Evolutionary conservation across 768 basidiomycete species (phyloP).

Genomic region (Mycena alexandri): DNA sequence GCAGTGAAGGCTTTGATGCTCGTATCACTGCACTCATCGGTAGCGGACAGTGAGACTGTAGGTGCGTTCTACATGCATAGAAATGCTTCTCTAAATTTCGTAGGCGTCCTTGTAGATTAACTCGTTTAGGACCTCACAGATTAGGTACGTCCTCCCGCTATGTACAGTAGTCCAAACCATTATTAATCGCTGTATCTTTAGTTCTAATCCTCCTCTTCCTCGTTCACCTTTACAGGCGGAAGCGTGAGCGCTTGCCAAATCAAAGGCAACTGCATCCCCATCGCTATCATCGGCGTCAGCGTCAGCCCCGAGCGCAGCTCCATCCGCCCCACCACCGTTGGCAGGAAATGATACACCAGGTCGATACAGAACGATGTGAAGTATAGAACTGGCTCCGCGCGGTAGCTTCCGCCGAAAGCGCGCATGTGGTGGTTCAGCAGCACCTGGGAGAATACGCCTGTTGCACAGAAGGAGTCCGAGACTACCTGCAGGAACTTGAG

Average conservation of each 20-base stretch:
- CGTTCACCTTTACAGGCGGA: conserved; percentile 7
- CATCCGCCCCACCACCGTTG: conserved; percentile 19
- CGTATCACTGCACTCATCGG: conserved; percentile 75
- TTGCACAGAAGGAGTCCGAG: conserved; percentile 6
- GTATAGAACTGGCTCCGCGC: conserved; percentile 10
- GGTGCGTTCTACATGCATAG: not conserved
- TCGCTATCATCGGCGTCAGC: conserved; percentile 2
- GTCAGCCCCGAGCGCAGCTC: conserved; percentile 26
- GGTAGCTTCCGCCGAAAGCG: conserved; percentile 44
- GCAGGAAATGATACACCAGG: conserved; percentile 22
- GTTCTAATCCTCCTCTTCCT: conserved; percentile 22
- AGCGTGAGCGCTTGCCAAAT: conserved; percentile 31
- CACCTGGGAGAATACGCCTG: conserved; percentile 41
- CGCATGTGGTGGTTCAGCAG: conserved; percentile 40
- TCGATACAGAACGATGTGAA: not conserved
- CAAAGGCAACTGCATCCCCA: conserved; percentile 7
- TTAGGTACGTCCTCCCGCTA: no score
- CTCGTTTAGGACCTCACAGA: not conserved
- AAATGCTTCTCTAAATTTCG: not conserved
- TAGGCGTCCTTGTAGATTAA: not conserved
- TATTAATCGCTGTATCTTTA: not conserved
- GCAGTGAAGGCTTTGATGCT: conserved; percentile 89
- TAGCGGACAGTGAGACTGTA: conserved; percentile 36
- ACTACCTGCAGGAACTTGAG: conserved; percentile 11
- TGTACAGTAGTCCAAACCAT: no score